Evolutionary conservation across 257 asterid genomes (phyloP), one percentile per base, ranked within the genome.

Genomic region (Rubia yunnanensis): DNA sequence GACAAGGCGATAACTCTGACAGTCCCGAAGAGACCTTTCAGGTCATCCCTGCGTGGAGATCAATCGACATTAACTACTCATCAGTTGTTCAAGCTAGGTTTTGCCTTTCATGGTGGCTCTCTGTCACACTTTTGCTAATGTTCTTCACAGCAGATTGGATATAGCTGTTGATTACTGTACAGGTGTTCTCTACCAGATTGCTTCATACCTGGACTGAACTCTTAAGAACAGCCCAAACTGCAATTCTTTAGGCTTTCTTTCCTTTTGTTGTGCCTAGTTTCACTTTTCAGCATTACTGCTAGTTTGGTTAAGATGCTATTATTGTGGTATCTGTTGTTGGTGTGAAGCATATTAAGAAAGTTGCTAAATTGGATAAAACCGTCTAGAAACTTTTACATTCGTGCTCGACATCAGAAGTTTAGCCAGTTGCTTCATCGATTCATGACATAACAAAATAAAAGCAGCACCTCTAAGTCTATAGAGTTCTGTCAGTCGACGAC

Each of bases 51-150:
- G 35, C 38, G 24, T 54, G 54, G 57, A 31, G 38, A 65, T 13
- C 60, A 31, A 49, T 30, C 35, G 15, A n/a, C 60, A 31, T 23
- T 18, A 49, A 14, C 35, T 15, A 23, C 53, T 30, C 63, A 22
- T 44, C 54, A 20, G 66, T 27, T 32, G 36, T 17, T 71, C 60
- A 39, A 34, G 67, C 62, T 41, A 22, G 66, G 62, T 64, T 65
- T 22, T 57, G 61, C 26, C 44, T 7, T 13, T 20, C 30, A 32
- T 65, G 61, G 60, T 65, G 34, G 54, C 18, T 57, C 66, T 65
- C 54, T 52, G 15, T 5, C 22, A 7, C 17, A 66, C 59, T 62
- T 56, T 10, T 7, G 26, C 35, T 62, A 28, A 13, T 48, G 34
- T 35, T 35, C 32, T 57, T n/a, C 57, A 26, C 53, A 61, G 24